Evolutionary conservation across 805 yeast species (phyloP).

Genomic region (Kazachstania viticola): DNA sequence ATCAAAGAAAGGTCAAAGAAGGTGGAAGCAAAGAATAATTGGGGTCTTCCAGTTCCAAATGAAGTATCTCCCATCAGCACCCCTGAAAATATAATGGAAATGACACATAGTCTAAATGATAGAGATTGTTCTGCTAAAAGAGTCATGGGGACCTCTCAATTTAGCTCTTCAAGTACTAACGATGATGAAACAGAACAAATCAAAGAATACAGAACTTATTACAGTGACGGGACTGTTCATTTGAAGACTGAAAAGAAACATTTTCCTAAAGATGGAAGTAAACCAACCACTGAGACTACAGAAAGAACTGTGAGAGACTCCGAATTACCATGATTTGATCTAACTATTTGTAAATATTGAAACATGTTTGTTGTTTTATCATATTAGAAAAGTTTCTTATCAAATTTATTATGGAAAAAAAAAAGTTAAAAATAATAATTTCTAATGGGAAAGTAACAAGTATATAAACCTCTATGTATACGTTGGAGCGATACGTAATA

Average conservation of each 20-base stretch:
- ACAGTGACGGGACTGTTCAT: conserved; percentile 33
- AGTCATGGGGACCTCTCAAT: conserved; percentile 30
- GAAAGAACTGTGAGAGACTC: conserved; percentile 12
- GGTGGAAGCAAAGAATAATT: background rate
- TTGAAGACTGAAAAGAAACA: conserved; percentile 29
- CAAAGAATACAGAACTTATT: conserved; percentile 28
- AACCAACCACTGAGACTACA: conserved; percentile 24
- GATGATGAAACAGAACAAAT: conserved; percentile 36
- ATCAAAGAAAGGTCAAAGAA: conserved; percentile 15
- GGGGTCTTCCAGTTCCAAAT: no score
- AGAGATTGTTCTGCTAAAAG: no score
- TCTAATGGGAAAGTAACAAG: no score
- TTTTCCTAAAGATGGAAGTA: conserved; percentile 29
- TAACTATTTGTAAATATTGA: no score
- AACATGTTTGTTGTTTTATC: background rate
- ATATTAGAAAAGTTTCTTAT: background rate
- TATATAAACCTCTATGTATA: no score
- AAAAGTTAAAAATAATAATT: no score
- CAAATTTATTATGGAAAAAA: no score
- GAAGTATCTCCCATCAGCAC: conserved; percentile 1
- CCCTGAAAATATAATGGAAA: conserved; percentile 21
- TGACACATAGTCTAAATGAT: background rate
- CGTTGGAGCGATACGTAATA: no score
- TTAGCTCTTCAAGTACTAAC: conserved; percentile 27
- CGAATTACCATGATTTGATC: background rate